A percentile compares a stretch with the other conserved stretches of the same genome.
phyloP scores from a whole-genome alignment of 1,284 basidiomycete species.

The Ustilago bromivora region DNA sequence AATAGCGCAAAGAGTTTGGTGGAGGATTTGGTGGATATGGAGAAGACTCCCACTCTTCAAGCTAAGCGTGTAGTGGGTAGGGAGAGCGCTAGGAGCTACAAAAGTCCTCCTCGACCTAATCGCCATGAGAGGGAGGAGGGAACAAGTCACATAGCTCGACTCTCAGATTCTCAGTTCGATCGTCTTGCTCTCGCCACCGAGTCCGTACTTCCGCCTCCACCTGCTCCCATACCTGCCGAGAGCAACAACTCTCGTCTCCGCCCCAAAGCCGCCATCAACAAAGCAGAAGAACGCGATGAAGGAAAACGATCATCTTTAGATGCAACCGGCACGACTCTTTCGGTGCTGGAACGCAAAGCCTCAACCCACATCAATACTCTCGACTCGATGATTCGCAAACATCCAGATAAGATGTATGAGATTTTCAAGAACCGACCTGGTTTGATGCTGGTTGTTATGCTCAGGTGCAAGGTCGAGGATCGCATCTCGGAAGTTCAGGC shows the following conservation, averaged over 20 bases:
- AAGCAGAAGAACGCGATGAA: not conserved
- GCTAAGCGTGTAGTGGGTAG: constrained; percentile 9
- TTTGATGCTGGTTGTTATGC: constrained; percentile 29
- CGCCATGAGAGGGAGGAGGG: constrained; percentile 1
- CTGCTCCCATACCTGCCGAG: constrained; percentile 18
- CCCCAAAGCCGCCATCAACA: not conserved
- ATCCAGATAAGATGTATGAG: constrained; percentile 31
- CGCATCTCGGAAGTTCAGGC: constrained; percentile 13
- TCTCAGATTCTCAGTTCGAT: constrained; percentile 34
- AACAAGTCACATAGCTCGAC: constrained; percentile 30
- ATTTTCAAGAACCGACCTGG: constrained; percentile 23
- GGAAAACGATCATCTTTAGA: constrained; percentile 21
- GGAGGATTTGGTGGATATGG: constrained; percentile 3
- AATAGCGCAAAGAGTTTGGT: not conserved
- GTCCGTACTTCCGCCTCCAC: not conserved
- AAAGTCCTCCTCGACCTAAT: not conserved
- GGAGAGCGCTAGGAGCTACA: not conserved
- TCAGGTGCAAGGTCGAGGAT: constrained; percentile 33
- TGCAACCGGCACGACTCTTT: constrained; percentile 23
- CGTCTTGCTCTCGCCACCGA: constrained; percentile 26
- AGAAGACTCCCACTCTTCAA: constrained; percentile 15
- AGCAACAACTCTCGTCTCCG: not conserved
- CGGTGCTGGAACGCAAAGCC: constrained; percentile 24
- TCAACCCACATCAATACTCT: constrained; percentile 27
- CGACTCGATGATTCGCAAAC: constrained; percentile 26